A percentile compares a stretch with the other conserved stretches of the same genome.
Conservation (phyloP, 345 rosid genomes). For the Lepidium didymum region DNA sequence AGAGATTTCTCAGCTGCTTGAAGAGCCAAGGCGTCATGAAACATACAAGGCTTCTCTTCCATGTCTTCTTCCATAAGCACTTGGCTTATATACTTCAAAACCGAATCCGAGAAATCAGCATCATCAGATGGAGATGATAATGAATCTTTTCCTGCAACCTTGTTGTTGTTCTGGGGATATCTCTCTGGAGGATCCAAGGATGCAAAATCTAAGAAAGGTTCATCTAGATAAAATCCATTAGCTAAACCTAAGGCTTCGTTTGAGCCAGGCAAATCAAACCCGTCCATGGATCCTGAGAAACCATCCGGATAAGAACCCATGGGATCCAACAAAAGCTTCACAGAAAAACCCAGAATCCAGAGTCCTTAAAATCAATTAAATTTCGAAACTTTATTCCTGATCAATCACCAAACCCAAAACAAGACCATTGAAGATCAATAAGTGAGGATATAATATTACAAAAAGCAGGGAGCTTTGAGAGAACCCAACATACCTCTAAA, state of each 20-base stretch:
- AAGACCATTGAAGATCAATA: neutral
- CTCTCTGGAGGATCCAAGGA: constrained; percentile 25
- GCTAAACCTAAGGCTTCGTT: constrained; percentile 20
- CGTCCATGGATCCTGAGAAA: constrained; percentile 13
- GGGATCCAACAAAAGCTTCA: neutral
- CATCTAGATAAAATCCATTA: constrained; percentile 32
- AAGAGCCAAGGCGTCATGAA: constrained; percentile 60
- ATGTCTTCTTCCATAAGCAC: constrained; percentile 80
- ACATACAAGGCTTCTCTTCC: constrained; percentile 52
- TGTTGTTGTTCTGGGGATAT: constrained; percentile 11
- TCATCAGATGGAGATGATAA: constrained; percentile 45
- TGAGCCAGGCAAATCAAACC: constrained; percentile 26
- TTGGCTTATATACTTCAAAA: constrained; percentile 55
- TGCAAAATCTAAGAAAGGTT: constrained; percentile 29
- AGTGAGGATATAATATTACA: neutral
- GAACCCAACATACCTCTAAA: neutral
- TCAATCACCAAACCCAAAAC: neutral
- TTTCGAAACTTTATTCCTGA: constrained; percentile 22
- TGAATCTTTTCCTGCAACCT: neutral
- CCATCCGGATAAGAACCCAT: constrained; percentile 31
- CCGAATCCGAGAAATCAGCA: constrained; percentile 45
- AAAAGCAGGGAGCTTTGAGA: neutral
- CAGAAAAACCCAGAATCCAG: neutral
- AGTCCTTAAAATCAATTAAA: neutral
- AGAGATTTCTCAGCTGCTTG: constrained; percentile 70